These are phyloP conservation scores for Penicillium waksmanii DNA, from an alignment of 495 filamentous ascomycete species.

Conservation along the genomic window DNA sequence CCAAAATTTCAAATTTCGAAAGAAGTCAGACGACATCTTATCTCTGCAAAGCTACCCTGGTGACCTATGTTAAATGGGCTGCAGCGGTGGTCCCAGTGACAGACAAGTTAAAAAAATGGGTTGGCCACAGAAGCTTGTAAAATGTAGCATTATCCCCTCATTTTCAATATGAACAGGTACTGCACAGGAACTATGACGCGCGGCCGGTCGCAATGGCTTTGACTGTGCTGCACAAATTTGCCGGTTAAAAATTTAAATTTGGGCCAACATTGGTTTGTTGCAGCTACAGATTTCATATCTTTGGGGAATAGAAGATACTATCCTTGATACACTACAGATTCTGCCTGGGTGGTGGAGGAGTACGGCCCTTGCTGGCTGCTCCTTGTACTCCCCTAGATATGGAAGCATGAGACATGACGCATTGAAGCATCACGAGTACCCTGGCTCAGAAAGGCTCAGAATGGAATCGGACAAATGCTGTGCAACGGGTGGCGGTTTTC, in stretches of 20 bases:
- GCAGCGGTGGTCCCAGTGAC: constrained; percentile 21
- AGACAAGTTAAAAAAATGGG: constrained; percentile 9
- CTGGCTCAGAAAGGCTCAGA: constrained; percentile 21
- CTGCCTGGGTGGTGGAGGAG: constrained; percentile 4
- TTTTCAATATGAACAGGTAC: constrained; percentile 26
- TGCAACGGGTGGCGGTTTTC: background rate
- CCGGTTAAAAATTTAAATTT: constrained; percentile 16
- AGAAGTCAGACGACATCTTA: background rate
- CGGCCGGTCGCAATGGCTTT: constrained; percentile 23
- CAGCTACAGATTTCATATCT: constrained; percentile 10
- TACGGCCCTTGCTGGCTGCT: constrained; percentile 14
- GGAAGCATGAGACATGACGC: constrained; percentile 24
- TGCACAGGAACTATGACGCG: constrained; percentile 32
- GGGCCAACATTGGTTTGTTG: constrained; percentile 15
- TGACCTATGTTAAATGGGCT: constrained; percentile 15
- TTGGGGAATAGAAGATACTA: background rate
- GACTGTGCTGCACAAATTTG: constrained; percentile 23
- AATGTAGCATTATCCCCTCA: background rate
- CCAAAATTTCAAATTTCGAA: background rate
- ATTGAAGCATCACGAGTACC: constrained; percentile 17
- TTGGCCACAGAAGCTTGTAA: background rate
- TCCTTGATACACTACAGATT: constrained; percentile 1
- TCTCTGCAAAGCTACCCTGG: constrained; percentile 2
- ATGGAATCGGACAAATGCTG: constrained; percentile 6
- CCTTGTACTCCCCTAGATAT: constrained; percentile 23